A percentile compares a stretch with the other conserved stretches of the same genome.
phyloP scores from a whole-genome alignment of 2,329 filamentous ascomycete species.

The Phyllosticta paracitricarpa region DNA sequence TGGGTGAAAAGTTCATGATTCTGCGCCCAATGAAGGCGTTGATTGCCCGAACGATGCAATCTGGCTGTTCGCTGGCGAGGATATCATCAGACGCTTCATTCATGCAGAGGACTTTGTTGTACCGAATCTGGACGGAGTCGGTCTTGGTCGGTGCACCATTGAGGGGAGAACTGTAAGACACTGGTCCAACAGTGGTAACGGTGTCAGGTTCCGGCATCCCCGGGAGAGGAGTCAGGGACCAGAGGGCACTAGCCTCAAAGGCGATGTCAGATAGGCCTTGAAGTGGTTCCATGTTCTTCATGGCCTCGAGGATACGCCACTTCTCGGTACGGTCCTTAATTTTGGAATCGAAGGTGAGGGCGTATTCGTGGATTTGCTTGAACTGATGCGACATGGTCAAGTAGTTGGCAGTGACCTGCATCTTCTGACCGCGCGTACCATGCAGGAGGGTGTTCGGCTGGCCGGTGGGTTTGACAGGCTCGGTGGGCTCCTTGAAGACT shows the following conservation, averaged over 20 bases:
- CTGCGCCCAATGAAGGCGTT: not conserved
- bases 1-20: not conserved
- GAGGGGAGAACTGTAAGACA: not conserved
- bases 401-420: not conserved
- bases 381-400: not conserved
- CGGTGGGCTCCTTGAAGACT: not conserved
- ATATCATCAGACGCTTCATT: not conserved
- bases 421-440: not conserved
- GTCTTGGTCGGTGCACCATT: not conserved
- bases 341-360: not conserved
- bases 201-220: not conserved
- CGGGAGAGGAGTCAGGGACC: not conserved
- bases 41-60: not conserved
- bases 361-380: not conserved
- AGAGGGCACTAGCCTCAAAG: not conserved
- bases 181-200: not conserved
- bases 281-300: not conserved
- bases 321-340: not conserved
- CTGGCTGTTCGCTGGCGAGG: not conserved
- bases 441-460: not conserved
- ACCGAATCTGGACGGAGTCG: not conserved
- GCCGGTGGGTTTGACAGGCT: not conserved
- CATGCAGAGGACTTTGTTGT: not conserved
- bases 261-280: not conserved
- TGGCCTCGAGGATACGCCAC: not conserved